phyloP scores from a whole-genome alignment of 352 stramenopile genomes.

The Phytophthora meadii region DNA sequence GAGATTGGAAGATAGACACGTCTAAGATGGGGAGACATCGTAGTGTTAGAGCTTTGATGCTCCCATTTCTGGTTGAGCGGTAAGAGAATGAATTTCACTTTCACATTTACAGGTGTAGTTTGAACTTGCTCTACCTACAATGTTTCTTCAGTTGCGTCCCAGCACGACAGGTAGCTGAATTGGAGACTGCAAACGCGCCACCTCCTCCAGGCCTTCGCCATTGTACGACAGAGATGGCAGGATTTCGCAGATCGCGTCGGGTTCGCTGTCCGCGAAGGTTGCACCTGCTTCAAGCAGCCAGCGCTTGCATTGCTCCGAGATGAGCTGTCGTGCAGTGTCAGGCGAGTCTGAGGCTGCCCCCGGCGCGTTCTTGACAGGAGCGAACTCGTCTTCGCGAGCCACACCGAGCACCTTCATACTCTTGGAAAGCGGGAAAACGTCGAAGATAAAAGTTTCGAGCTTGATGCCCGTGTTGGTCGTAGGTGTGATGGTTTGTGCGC shows the following conservation, averaged over 20 bases:
- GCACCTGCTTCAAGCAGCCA: slow-evolving; percentile 70
- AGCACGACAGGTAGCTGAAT: slow-evolving; percentile 52
- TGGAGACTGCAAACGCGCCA: slow-evolving; percentile 44
- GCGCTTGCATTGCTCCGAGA: slow-evolving; percentile 62
- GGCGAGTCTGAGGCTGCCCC: slow-evolving; percentile 76
- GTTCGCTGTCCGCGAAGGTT: slow-evolving; percentile 34
- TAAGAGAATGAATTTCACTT: slow-evolving; percentile 38
- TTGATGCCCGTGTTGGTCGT: slow-evolving; percentile 96
- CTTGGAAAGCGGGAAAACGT: slow-evolving; percentile 96
- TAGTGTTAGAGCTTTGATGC: slow-evolving; percentile 33
- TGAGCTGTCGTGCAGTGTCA: slow-evolving; percentile 71
- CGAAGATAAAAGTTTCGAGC: slow-evolving; percentile 99
- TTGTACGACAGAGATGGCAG: slow-evolving; percentile 84
- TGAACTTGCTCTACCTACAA: slow-evolving; percentile 6
- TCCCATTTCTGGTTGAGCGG: slow-evolving; percentile 33
- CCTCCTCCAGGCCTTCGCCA: slow-evolving; percentile 74
- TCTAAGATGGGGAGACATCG: slow-evolving; percentile 14
- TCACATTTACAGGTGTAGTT: slow-evolving; percentile 12
- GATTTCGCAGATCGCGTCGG: slow-evolving; percentile 70
- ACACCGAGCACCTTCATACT: slow-evolving; percentile 95
- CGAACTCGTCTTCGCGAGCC: slow-evolving; percentile 90
- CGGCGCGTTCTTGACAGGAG: slow-evolving; percentile 91
- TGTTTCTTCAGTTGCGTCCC: slow-evolving; percentile 9
- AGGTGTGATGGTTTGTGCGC: slow-evolving; percentile 87
- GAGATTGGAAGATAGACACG: slow-evolving; percentile 9